Conservation (phyloP, 352 stramenopile genomes). For the Globisporangium apiculatum region DNA sequence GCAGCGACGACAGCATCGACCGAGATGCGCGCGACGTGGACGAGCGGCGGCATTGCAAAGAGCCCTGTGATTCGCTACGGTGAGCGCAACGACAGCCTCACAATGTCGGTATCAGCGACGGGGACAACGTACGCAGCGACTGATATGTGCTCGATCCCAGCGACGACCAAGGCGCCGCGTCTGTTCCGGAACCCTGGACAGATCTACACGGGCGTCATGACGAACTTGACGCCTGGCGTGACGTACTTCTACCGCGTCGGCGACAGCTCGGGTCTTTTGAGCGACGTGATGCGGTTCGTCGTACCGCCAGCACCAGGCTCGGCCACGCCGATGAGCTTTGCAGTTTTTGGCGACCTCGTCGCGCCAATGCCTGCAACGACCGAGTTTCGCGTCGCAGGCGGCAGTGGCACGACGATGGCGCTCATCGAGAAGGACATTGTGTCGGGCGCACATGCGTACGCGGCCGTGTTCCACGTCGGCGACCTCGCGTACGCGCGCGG, state of each 20-base stretch:
- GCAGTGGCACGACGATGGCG: slow-evolving; percentile 11
- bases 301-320: slow-evolving; percentile 6
- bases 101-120: slow-evolving; percentile 1
- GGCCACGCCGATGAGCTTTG: slow-evolving; percentile 24
- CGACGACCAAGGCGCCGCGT: slow-evolving; percentile 7
- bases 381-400: slow-evolving; percentile 11
- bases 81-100: slow-evolving; percentile 14
- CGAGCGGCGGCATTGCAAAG: slow-evolving; percentile 23
- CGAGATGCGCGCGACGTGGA: slow-evolving; percentile 55
- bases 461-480: slow-evolving; percentile 77
- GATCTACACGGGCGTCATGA: slow-evolving; percentile 14
- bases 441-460: slow-evolving; percentile 25
- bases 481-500: slow-evolving; percentile 73
- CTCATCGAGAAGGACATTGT: slow-evolving; percentile 13
- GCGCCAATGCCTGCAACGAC: slow-evolving; percentile 6
- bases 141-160: slow-evolving; percentile 11
- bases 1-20: slow-evolving; percentile 4
- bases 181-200: slow-evolving; percentile 10
- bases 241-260: slow-evolving; percentile 17
- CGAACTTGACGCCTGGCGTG: slow-evolving; percentile 2
- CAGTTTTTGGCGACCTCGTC: slow-evolving; percentile 53
- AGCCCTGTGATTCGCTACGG: slow-evolving; percentile 33
- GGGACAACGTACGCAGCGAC: slow-evolving; percentile 11
- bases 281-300: slow-evolving; percentile 13
- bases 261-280: slow-evolving; percentile 1